A percentile compares a stretch with the other conserved stretches of the same genome.
These are phyloP conservation scores for Pseudogymnoascus verrucosus DNA, from an alignment of 2,329 filamentous ascomycete genomes.

Conservation along the genomic window DNA sequence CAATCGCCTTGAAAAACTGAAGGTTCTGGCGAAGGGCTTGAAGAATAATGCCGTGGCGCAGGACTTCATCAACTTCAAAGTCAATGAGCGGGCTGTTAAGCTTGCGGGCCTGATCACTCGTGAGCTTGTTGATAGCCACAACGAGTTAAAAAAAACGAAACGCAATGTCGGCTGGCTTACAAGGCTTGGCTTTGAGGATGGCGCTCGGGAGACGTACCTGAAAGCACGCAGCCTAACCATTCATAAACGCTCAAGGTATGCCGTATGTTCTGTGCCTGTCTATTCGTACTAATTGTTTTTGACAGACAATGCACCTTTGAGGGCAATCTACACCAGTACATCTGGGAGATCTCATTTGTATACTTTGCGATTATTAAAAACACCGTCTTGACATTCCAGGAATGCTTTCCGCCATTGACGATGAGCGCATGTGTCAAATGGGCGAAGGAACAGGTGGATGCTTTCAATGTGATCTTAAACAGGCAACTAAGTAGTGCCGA, in stretches of 20 bases:
- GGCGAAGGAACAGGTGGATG: slow-evolving; percentile 92
- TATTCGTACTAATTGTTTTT: slow-evolving; percentile 21
- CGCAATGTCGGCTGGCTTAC: slow-evolving; percentile 78
- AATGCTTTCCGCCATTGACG: slow-evolving; percentile 75
- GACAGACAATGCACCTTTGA: slow-evolving; percentile 93
- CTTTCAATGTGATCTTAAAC: slow-evolving; percentile 75
- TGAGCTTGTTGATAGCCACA: slow-evolving; percentile 69
- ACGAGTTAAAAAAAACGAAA: slow-evolving; percentile 68
- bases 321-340: slow-evolving; percentile 84
- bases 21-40: slow-evolving; percentile 67
- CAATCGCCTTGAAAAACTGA: slow-evolving; percentile 73
- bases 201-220: slow-evolving; percentile 80
- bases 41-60: slow-evolving; percentile 83
- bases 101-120: slow-evolving; percentile 70
- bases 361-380: slow-evolving; percentile 94
- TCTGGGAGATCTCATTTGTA: slow-evolving; percentile 90
- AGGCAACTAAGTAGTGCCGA: slow-evolving; percentile 85
- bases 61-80: slow-evolving; percentile 85
- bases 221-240: slow-evolving; percentile 70
- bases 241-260: slow-evolving; percentile 72
- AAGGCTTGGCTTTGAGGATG: slow-evolving; percentile 81
- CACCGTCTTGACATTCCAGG: slow-evolving; percentile 81
- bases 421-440: slow-evolving; percentile 95
- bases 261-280: slow-evolving; percentile 11
- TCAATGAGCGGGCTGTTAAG: slow-evolving; percentile 73